Base-by-base conservation (phyloP, 202 grass and related monocot genomes). In the Carex sylvatica region DNA sequence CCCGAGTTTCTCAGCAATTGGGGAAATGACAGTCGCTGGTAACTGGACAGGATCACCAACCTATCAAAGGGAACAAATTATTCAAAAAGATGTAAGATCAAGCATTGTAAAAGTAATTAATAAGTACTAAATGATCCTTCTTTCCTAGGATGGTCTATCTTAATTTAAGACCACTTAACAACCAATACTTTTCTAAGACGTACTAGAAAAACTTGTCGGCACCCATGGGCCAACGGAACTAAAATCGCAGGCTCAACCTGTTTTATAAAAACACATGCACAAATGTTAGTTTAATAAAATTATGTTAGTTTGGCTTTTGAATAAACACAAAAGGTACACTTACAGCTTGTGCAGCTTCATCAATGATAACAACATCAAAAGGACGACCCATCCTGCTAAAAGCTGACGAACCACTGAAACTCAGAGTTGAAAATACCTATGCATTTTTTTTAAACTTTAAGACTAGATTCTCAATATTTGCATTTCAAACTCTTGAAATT, bases 311-410 rank as follows among this genome's bases (percentile, higher is more conserved):
- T 76, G 35, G 24, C 51, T 83, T 46, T 52, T 19, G 23, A 55
- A 15, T 69, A 70, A 82, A 47, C n/a, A 85, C 73, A 35, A 60
- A 74, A 78, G 74, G 69, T 22, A 65, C 58, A 83, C 88, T 91
- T 90, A 98, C 95, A 86, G 95, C 95, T 95, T 98, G 92, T 58
- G 95, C 92, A 70, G 95, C 95, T 95, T 98, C 95, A 90, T 98
- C 95, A 89, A 98, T 98, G 89, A 98, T 98, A 84, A 98, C 91
- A 70, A 98, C 87, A 91, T 98, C 95, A 83, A 98, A 98, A 61
- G 75, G 59, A 68, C 92, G 92, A 61, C 79, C 83, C 95, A 95
- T 95, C 83, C 89, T 95, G 83, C 82, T 95, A 59, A 98, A 95
- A 84, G 89, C 58, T 69, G 91, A 80, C 10, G 90, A 95, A 62